These are phyloP conservation scores for Fusarium pilosicola DNA, from an alignment of 2,329 filamentous ascomycete genomes.

Conservation along the genomic window DNA sequence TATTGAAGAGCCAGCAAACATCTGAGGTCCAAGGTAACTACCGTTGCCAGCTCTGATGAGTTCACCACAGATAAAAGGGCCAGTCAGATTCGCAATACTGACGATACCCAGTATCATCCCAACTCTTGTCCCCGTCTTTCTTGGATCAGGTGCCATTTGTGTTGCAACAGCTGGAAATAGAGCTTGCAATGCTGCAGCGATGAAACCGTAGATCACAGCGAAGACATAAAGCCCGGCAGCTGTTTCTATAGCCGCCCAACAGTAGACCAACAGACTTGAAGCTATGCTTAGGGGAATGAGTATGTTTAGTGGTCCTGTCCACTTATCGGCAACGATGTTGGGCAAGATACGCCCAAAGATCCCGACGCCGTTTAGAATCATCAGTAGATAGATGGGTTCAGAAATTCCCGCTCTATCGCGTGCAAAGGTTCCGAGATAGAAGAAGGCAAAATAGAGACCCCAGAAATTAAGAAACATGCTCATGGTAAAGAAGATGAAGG, in stretches of 20 bases:
- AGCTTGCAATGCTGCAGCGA: conserved; percentile 59
- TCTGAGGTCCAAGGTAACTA: conserved; percentile 38
- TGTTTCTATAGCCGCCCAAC: conserved; percentile 43
- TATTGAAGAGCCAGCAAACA: conserved; percentile 40
- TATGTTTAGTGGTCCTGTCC: conserved; percentile 62
- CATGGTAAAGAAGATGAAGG: conserved; percentile 49
- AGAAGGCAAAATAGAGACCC: conserved; percentile 56
- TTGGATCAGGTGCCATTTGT: conserved; percentile 50
- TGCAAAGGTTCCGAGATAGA: conserved; percentile 61
- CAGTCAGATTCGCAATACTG: conserved; percentile 45
- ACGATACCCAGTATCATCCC: conserved; percentile 51
- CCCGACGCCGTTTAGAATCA: conserved; percentile 65
- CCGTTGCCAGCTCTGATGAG: conserved; percentile 33
- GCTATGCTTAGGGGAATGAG: conserved; percentile 53
- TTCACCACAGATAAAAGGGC: conserved; percentile 42
- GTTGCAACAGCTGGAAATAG: conserved; percentile 62
- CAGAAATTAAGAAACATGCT: conserved; percentile 50
- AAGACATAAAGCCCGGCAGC: conserved; percentile 43
- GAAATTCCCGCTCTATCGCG: conserved; percentile 45
- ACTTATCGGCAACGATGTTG: conserved; percentile 58
- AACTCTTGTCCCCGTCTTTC: conserved; percentile 47
- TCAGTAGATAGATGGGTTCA: conserved; percentile 40
- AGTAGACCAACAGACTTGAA: conserved; percentile 41
- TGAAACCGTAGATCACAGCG: conserved; percentile 59
- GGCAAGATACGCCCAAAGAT: conserved; percentile 61